Evolutionary conservation across 2,329 filamentous ascomycete genomes (phyloP).

Genomic region (Aspergillus uvarum): DNA sequence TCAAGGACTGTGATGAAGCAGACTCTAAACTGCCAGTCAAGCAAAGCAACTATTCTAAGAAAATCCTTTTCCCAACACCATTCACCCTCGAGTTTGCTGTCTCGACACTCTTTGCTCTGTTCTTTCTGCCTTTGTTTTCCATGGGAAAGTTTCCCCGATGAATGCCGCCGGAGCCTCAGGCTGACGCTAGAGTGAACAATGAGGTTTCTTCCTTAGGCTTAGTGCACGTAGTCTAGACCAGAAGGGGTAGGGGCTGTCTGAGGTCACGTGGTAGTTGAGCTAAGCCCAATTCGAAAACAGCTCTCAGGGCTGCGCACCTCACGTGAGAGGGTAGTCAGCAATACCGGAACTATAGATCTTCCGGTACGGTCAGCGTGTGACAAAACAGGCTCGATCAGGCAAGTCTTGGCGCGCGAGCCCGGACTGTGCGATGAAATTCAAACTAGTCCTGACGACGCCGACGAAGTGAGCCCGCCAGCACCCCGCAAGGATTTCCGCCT

Average conservation of each 20-base stretch:
- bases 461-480: constrained; percentile 27
- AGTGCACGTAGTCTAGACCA: neutral
- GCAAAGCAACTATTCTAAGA: neutral
- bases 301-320: constrained; percentile 25
- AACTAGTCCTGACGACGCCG: constrained; percentile 29
- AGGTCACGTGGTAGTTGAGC: neutral
- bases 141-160: constrained; percentile 5
- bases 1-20: neutral
- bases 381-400: constrained; percentile 20
- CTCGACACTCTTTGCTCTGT: neutral
- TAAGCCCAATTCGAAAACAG: neutral
- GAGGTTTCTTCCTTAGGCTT: neutral
- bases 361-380: constrained; percentile 27
- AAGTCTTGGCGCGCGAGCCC: constrained; percentile 36
- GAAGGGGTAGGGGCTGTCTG: neutral
- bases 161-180: neutral
- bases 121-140: neutral
- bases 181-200: neutral
- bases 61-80: neutral
- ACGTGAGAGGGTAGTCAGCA: constrained; percentile 20
- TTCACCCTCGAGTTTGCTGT: neutral
- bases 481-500: constrained; percentile 30
- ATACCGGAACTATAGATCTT: constrained; percentile 27
- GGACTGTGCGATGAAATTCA: constrained; percentile 46
- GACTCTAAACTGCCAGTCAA: neutral